Evolutionary conservation across 768 basidiomycete genomes (phyloP).

Genomic region (Goffeauzyma gilvescens): DNA sequence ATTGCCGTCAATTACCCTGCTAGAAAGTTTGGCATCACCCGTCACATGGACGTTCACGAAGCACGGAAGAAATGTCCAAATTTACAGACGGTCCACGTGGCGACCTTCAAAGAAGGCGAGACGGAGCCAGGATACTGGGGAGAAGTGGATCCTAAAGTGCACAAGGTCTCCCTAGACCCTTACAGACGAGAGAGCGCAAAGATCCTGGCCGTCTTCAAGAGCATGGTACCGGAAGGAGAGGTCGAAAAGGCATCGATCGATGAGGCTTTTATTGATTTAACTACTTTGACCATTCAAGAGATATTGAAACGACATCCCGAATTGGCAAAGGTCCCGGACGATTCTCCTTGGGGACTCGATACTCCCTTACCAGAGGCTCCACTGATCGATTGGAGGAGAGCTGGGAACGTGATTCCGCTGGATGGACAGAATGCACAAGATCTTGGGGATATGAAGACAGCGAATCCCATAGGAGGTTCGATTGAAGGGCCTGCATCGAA

Average conservation of each 20-base stretch:
- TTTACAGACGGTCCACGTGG: constrained; percentile 71
- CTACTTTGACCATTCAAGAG: constrained; percentile 54
- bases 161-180: constrained; percentile 89
- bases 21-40: constrained; percentile 73
- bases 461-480: no score
- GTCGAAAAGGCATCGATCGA: constrained; percentile 95
- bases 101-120: constrained; percentile 50
- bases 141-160: constrained; percentile 68
- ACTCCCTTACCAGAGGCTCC: constrained; percentile 27
- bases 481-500: neutral
- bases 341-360: constrained; percentile 48
- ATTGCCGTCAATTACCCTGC: constrained; percentile 96
- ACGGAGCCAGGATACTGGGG: constrained; percentile 75
- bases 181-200: constrained; percentile 81
- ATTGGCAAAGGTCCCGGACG: constrained; percentile 49
- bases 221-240: constrained; percentile 57
- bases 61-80: constrained; percentile 72
- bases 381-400: constrained; percentile 25
- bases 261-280: constrained; percentile 87
- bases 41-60: constrained; percentile 35
- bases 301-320: constrained; percentile 59
- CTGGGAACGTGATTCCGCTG: constrained; percentile 28
- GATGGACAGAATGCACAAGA: constrained; percentile 13
- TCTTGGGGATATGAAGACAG: no score
- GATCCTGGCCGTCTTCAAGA: constrained; percentile 64